A percentile compares a stretch with the other conserved stretches of the same genome.
phyloP scores from a whole-genome alignment of 805 yeast species.

The Wickerhamomyces queroliae region DNA sequence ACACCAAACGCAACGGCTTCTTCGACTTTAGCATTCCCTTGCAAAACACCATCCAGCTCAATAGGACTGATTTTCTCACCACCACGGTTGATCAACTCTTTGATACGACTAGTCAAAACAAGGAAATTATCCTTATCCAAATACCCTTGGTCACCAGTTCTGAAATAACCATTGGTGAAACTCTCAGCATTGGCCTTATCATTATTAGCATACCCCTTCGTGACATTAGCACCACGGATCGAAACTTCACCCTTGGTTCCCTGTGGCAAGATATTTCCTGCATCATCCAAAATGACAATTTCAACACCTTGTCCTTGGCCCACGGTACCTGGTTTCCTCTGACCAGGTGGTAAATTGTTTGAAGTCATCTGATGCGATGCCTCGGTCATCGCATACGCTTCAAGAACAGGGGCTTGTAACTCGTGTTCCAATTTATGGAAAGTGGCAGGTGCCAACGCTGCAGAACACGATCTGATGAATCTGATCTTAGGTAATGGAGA shows the following conservation, averaged over 20 bases:
- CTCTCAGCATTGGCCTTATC: constrained; percentile 64
- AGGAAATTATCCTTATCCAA: constrained; percentile 54
- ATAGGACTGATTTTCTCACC: constrained; percentile 76
- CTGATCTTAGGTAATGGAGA: constrained; percentile 46
- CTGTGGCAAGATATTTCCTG: constrained; percentile 39
- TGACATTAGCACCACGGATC: constrained; percentile 62
- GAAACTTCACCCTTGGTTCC: constrained; percentile 66
- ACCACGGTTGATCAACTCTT: constrained; percentile 71
- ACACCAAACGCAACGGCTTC: constrained; percentile 73
- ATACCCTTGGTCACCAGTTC: constrained; percentile 76
- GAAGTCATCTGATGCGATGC: constrained; percentile 80
- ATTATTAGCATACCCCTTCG: constrained; percentile 68
- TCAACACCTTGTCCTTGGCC: constrained; percentile 70
- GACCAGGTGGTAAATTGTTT: constrained; percentile 58
- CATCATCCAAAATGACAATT: constrained; percentile 47
- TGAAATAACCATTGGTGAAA: constrained; percentile 56
- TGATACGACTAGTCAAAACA: constrained; percentile 61
- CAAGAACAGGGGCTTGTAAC: constrained; percentile 63
- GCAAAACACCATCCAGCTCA: constrained; percentile 57
- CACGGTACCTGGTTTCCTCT: constrained; percentile 65
- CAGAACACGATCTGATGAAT: constrained; percentile 68
- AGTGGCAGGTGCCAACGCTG: constrained; percentile 63
- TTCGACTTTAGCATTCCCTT: constrained; percentile 54
- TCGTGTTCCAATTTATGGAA: constrained; percentile 50
- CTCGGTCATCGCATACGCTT: constrained; percentile 80